Evolutionary conservation across 768 basidiomycete species (phyloP).

Genomic region (Calocera viscosa): DNA sequence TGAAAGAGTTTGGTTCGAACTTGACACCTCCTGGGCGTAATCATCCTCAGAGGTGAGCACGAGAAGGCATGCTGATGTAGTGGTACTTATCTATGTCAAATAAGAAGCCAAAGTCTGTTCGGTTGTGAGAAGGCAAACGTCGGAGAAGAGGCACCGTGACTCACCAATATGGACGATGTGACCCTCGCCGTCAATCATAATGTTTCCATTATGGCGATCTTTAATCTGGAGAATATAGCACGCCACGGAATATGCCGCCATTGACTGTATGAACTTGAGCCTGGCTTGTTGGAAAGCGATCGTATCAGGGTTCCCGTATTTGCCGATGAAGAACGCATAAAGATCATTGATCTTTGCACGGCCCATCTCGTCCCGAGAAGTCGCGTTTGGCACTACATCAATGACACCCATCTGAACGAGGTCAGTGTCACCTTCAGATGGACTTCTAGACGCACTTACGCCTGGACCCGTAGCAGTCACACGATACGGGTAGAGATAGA

Average conservation of each 20-base stretch:
- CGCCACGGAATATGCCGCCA: constrained; percentile 97
- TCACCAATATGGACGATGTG: constrained; percentile 92
- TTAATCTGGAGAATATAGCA: constrained; percentile 98
- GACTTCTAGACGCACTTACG: constrained; percentile 37
- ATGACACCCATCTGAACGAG: constrained; percentile 79
- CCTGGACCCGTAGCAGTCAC: constrained; percentile 96
- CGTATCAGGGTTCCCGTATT: constrained; percentile 84
- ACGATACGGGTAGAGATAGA: constrained; percentile 91
- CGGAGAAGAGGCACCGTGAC: constrained; percentile 20
- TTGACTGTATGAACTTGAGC: constrained; percentile 93
- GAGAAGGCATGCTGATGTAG: constrained; percentile 14
- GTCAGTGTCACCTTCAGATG: constrained; percentile 5
- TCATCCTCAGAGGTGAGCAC: constrained; percentile 16
- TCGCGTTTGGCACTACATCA: constrained; percentile 94
- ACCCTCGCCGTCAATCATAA: constrained; percentile 97
- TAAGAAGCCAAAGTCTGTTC: constrained; percentile 83
- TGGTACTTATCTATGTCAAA: constrained; percentile 94
- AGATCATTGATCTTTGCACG: constrained; percentile 96
- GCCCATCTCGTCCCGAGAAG: constrained; percentile 98
- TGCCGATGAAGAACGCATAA: constrained; percentile 82
- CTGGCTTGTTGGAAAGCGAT: constrained; percentile 83
- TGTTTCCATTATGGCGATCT: constrained; percentile 97
- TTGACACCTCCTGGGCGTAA: constrained; percentile 84
- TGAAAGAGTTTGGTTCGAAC: constrained; percentile 97
- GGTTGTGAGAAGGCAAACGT: constrained; percentile 12